Conservation (phyloP, 2,329 filamentous ascomycete species). For the Fusarium decemcellulare region DNA sequence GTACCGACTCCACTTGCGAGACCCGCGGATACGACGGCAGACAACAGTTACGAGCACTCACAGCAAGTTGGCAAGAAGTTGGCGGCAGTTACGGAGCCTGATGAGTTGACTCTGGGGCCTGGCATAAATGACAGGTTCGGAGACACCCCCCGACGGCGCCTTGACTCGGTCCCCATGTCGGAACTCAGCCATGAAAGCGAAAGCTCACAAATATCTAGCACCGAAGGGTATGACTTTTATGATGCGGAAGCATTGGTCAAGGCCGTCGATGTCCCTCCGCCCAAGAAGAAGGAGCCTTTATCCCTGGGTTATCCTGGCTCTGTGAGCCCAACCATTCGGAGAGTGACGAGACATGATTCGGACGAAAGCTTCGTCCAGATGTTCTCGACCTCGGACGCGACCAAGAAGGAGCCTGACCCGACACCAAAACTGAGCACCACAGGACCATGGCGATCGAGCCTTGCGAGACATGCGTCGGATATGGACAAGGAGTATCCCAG, state of each 20-base stretch:
- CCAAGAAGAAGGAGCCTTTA: slow-evolving; percentile 57
- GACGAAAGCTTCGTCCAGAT: slow-evolving; percentile 71
- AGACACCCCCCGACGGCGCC: slow-evolving; percentile 58
- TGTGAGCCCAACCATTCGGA: slow-evolving; percentile 44
- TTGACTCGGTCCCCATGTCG: slow-evolving; percentile 66
- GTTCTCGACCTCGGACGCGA: slow-evolving; percentile 70
- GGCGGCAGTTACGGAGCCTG: slow-evolving; percentile 65
- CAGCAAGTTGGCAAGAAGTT: slow-evolving; percentile 56
- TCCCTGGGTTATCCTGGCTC: slow-evolving; percentile 49
- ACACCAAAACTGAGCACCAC: slow-evolving; percentile 15
- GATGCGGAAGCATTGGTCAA: slow-evolving; percentile 68
- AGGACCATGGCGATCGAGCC: slow-evolving; percentile 46
- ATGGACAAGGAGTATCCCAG: slow-evolving; percentile 58
- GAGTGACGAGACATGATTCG: slow-evolving; percentile 65
- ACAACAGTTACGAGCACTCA: slow-evolving; percentile 46
- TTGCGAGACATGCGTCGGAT: slow-evolving; percentile 47
- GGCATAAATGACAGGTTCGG: slow-evolving; percentile 56
- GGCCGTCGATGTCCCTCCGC: slow-evolving; percentile 67
- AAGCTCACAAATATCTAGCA: slow-evolving; percentile 63
- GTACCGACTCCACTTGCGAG: slow-evolving; percentile 71
- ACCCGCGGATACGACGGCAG: slow-evolving; percentile 58
- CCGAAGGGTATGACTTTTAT: slow-evolving; percentile 77
- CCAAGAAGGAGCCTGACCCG: slow-evolving; percentile 43
- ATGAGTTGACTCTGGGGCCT: slow-evolving; percentile 66
- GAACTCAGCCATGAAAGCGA: slow-evolving; percentile 65